phyloP scores from a whole-genome alignment of 2,329 filamentous ascomycete species.

The Paracoccidioides brasiliensis region DNA sequence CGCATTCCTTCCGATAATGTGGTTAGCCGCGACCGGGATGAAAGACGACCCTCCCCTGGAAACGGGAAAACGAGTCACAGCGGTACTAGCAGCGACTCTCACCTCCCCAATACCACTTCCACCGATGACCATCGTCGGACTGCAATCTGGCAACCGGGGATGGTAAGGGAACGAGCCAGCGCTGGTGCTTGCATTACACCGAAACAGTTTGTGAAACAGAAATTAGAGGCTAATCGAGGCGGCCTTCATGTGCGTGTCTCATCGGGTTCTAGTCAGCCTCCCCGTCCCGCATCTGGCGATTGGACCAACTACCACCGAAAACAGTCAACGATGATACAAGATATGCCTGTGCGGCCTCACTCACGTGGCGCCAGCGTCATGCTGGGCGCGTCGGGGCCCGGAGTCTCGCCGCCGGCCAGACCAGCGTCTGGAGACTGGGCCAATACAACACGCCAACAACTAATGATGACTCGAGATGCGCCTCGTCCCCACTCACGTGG shows the following conservation, averaged over 20 bases:
- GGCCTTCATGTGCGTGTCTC: slow-evolving; percentile 50
- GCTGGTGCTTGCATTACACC: slow-evolving; percentile 50
- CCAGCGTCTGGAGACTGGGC: slow-evolving; percentile 30
- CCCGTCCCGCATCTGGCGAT: slow-evolving; percentile 27
- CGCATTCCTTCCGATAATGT: slow-evolving; percentile 22
- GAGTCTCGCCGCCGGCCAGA: slow-evolving; percentile 27
- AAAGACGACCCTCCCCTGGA: slow-evolving; percentile 9
- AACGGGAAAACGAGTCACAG: slow-evolving; percentile 5
- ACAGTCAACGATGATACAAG: slow-evolving; percentile 20
- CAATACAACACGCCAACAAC: slow-evolving; percentile 20
- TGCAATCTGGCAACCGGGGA: slow-evolving; percentile 67
- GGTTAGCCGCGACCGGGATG: slow-evolving; percentile 16
- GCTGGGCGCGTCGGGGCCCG: slow-evolving; percentile 38
- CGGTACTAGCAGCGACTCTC: slow-evolving; percentile 17
- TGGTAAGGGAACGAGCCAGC: slow-evolving; percentile 33
- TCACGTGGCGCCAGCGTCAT: slow-evolving; percentile 44
- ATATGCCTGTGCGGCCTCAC: slow-evolving; percentile 45
- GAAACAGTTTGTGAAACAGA: slow-evolving; percentile 74
- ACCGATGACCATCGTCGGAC: slow-evolving; percentile 47
- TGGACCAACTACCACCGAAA: slow-evolving; percentile 24
- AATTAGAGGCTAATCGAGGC: slow-evolving; percentile 44
- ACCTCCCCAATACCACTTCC: slow-evolving; percentile 27
- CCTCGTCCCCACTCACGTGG: slow-evolving; percentile 48
- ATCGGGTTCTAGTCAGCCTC: slow-evolving; percentile 32
- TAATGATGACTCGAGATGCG: slow-evolving; percentile 22